These are phyloP conservation scores for Xylaria cubensis DNA, from an alignment of 495 filamentous ascomycete genomes.

Conservation along the genomic window DNA sequence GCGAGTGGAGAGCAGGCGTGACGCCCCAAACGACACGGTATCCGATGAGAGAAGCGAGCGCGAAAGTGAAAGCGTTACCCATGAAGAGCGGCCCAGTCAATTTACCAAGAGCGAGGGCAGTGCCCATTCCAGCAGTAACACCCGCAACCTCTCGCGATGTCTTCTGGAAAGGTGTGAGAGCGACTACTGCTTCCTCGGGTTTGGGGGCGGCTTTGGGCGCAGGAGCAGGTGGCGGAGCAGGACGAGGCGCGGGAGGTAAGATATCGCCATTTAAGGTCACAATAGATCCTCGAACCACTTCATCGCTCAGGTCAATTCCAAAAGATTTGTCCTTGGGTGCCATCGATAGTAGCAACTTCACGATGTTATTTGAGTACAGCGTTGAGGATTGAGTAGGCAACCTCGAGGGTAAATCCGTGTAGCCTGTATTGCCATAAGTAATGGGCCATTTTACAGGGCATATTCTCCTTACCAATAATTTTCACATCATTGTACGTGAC, in stretches of 20 bases:
- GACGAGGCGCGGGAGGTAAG: constrained; percentile 72
- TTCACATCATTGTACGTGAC: constrained; percentile 75
- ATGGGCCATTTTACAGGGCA: not conserved
- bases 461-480: constrained; percentile 66
- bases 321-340: constrained; percentile 74
- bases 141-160: constrained; percentile 70
- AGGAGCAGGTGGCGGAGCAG: constrained; percentile 70
- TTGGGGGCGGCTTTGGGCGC: constrained; percentile 55
- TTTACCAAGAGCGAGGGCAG: constrained; percentile 74
- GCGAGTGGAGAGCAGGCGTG: constrained; percentile 75
- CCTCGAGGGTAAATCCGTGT: constrained; percentile 81
- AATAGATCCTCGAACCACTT: constrained; percentile 80
- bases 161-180: constrained; percentile 79
- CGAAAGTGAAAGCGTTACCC: constrained; percentile 80
- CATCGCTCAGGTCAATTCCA: constrained; percentile 75
- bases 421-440: constrained; percentile 54
- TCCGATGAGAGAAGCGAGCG: constrained; percentile 77
- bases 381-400: constrained; percentile 83
- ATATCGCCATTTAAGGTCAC: constrained; percentile 77
- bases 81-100: constrained; percentile 79
- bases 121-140: constrained; percentile 75
- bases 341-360: constrained; percentile 81
- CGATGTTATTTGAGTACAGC: constrained; percentile 87
- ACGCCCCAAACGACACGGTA: constrained; percentile 86
- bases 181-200: constrained; percentile 64